Conservation (phyloP, 2,329 filamentous ascomycete species). For the Cercospora sp. region DNA sequence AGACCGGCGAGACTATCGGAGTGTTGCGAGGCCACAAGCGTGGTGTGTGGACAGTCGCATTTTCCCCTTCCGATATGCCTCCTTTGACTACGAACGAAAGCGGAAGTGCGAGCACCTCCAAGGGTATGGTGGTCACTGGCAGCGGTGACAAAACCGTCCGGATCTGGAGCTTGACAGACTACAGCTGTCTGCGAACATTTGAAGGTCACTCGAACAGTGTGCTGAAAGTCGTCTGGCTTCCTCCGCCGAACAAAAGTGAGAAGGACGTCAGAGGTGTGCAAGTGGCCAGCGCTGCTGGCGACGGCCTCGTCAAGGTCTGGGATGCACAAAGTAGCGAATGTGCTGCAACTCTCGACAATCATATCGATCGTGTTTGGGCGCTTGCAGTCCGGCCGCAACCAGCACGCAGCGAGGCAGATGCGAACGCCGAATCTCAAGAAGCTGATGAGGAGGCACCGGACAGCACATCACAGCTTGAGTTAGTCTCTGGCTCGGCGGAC, state of each 20-base stretch:
- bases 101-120: conserved; percentile 61
- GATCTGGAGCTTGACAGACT: conserved; percentile 90
- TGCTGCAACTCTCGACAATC: conserved; percentile 90
- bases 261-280: conserved; percentile 61
- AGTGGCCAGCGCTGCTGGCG: conserved; percentile 84
- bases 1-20: conserved; percentile 86
- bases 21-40: conserved; percentile 89
- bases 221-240: conserved; percentile 87
- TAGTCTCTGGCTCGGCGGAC: conserved; percentile 90
- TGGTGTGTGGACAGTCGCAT: conserved; percentile 93
- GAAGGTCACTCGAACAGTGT: conserved; percentile 97
- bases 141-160: conserved; percentile 96
- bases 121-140: conserved; percentile 82
- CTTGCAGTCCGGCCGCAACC: conserved; percentile 66
- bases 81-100: conserved; percentile 69
- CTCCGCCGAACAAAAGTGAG: conserved; percentile 46
- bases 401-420: conserved; percentile 13
- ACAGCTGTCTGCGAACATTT: conserved; percentile 87
- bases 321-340: conserved; percentile 81
- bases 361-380: conserved; percentile 94
- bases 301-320: conserved; percentile 96
- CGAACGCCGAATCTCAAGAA: conserved; percentile 34
- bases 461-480: conserved; percentile 55
- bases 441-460: conserved; percentile 25
- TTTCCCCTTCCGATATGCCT: conserved; percentile 77